Base-by-base conservation (phyloP, 345 rosid genomes). In the Conringia planisiliqua region DNA sequence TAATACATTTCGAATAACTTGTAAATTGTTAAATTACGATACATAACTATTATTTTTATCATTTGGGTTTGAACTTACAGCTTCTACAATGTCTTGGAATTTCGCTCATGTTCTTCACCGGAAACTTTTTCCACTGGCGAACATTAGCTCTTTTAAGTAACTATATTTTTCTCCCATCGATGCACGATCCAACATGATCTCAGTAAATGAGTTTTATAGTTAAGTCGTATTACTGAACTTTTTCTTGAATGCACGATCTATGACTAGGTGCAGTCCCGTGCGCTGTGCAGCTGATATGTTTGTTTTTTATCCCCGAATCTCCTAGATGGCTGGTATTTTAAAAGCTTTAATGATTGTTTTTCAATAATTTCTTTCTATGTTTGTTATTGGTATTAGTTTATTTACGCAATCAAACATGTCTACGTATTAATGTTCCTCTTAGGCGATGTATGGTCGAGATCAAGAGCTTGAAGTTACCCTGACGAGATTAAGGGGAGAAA, bases 251-350 rank as follows among this genome's bases (percentile, higher is more conserved):
- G 43, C 50, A 13, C 38, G 38, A 8, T 48, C 18, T 44, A 8
- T 4, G 60, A 12, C 12, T 54, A 86, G 89, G 85, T 72, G 79
- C 71, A 46, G 14, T 77, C 29, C 83, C 85, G 18, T 50, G 80
- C 51, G 54, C 22, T 50, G 17, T 83, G 11, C 88, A 84, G 42
- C 42, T 78, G 32, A 47, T 78, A 10, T 80, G 82, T 18, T 54
- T 86, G 10, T 79, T 80, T 51, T 81, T 81, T 54, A 81, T 84
- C 66, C 85, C 88, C 3, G 90, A 86, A 55, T 86, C 90, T 73
- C 88, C 88, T 3, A 77, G 86, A 73, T 86, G 88, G 88, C 74
- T 86, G 82, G 88, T 86, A 62, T 61, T 55, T 46, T 51, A 20
- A 30, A 13, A 38, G 30, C 58, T 57, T 40, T 35, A 0, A 0